Evolutionary conservation across 768 basidiomycete species (phyloP).

Genomic region (Tylopilus felleus): DNA sequence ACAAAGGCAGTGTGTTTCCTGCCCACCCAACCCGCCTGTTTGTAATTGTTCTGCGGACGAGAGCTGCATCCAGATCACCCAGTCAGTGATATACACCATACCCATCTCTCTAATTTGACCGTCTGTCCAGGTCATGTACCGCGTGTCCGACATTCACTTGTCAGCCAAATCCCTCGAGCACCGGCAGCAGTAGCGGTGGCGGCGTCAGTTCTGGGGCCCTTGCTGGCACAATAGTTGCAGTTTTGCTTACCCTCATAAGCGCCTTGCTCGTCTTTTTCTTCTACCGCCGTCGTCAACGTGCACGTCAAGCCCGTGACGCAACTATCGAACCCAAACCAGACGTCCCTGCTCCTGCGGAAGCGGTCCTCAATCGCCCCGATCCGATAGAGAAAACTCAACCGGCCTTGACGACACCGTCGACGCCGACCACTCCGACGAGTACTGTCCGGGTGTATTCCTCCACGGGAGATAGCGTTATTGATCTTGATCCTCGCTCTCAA

Average conservation of each 20-base stretch:
- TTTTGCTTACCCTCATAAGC: conserved; percentile 54
- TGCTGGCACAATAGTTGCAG: conserved; percentile 69
- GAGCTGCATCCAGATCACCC: conserved; percentile 57
- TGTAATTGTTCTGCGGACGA: conserved; percentile 57
- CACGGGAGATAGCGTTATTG: conserved; percentile 50
- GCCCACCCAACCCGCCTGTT: conserved; percentile 42
- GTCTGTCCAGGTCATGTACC: conserved; percentile 49
- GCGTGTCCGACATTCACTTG: conserved; percentile 55
- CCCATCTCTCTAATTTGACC: conserved; percentile 4
- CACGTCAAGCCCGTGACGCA: conserved; percentile 33
- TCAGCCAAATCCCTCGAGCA: conserved; percentile 30
- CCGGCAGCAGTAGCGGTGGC: conserved; percentile 27
- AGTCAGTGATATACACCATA: conserved; percentile 38
- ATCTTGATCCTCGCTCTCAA: conserved; percentile 55
- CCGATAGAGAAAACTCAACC: conserved; percentile 60
- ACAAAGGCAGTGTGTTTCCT: conserved; percentile 48
- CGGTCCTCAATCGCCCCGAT: conserved; percentile 80
- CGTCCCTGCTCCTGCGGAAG: conserved; percentile 68
- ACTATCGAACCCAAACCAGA: conserved; percentile 49
- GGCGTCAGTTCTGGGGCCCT: conserved; percentile 67
- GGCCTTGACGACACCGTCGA: conserved; percentile 17
- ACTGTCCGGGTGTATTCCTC: conserved; percentile 48
- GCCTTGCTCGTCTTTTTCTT: conserved; percentile 53
- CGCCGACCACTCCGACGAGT: conserved; percentile 18
- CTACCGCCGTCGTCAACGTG: conserved; percentile 57